These are phyloP conservation scores for Malassezia obtusa DNA, from an alignment of 1,284 basidiomycete species.

Conservation along the genomic window DNA sequence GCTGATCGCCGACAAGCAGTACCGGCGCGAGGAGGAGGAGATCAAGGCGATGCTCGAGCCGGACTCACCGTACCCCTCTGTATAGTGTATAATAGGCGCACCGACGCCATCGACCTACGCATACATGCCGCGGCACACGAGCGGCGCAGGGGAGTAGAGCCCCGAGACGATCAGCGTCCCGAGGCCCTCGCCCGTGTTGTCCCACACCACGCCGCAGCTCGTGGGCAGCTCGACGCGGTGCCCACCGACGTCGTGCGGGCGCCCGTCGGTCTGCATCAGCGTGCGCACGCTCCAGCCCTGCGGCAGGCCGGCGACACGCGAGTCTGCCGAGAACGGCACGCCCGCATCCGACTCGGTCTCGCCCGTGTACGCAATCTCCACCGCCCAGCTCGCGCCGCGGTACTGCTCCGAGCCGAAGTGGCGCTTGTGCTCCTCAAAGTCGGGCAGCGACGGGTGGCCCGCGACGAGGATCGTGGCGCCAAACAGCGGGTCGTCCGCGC, in stretches of 20 bases:
- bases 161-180: not conserved
- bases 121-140: slow-evolving; percentile 1
- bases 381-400: slow-evolving; percentile 15
- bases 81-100: not conserved
- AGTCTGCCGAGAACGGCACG: not conserved
- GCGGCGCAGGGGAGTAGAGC: not conserved
- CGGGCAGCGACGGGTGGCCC: slow-evolving; percentile 13
- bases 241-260: not conserved
- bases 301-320: not conserved
- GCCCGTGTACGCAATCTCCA: not conserved
- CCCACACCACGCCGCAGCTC: not conserved
- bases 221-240: not conserved
- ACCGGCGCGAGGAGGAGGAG: slow-evolving; percentile 28
- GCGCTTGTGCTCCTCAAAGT: not conserved
- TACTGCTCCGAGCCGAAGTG: not conserved
- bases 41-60: slow-evolving; percentile 26
- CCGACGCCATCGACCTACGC: not conserved
- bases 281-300: slow-evolving; percentile 11
- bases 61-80: slow-evolving; percentile 14
- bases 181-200: not conserved
- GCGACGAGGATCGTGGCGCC: slow-evolving; percentile 8
- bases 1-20: slow-evolving; percentile 30
- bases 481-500: slow-evolving; percentile 1
- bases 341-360: not conserved
- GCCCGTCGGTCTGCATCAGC: slow-evolving; percentile 9